A percentile compares a stretch with the other conserved stretches of the same genome.
Conservation (phyloP, 352 stramenopile genomes). For the Globisporangium okanoganense region DNA sequence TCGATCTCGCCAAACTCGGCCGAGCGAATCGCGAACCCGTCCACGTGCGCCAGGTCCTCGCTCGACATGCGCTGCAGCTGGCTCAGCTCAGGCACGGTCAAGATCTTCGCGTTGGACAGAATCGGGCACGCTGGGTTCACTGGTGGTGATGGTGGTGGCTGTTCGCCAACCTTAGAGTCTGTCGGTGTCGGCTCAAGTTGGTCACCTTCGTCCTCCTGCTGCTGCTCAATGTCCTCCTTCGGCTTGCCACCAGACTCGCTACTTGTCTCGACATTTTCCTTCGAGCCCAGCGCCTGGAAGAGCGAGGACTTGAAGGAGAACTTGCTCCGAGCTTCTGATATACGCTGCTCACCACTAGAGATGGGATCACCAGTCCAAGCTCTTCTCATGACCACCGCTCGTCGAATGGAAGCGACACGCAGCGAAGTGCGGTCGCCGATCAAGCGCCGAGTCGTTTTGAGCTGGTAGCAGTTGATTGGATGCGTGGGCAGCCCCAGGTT, state of each 20-base stretch:
- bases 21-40: constrained; percentile 39
- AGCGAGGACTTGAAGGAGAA: constrained; percentile 35
- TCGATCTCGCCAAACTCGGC: constrained; percentile 30
- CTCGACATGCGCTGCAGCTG: constrained; percentile 35
- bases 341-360: neutral
- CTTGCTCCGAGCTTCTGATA: neutral
- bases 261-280: neutral
- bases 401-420: constrained; percentile 1
- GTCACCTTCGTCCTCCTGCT: neutral
- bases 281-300: constrained; percentile 18
- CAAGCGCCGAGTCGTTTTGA: constrained; percentile 3
- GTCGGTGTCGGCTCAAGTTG: neutral
- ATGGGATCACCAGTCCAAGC: neutral
- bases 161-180: neutral
- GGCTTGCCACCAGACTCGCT: neutral
- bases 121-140: constrained; percentile 17
- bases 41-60: constrained; percentile 29
- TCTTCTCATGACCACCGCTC: neutral
- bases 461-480: neutral
- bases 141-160: neutral
- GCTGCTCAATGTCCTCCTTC: neutral
- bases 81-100: constrained; percentile 28
- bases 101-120: constrained; percentile 36
- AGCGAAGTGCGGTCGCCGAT: neutral
- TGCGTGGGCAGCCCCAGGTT: constrained; percentile 14